Base-by-base conservation (phyloP, 441 rosid species). In the Euphorbia celastroides region DNA sequence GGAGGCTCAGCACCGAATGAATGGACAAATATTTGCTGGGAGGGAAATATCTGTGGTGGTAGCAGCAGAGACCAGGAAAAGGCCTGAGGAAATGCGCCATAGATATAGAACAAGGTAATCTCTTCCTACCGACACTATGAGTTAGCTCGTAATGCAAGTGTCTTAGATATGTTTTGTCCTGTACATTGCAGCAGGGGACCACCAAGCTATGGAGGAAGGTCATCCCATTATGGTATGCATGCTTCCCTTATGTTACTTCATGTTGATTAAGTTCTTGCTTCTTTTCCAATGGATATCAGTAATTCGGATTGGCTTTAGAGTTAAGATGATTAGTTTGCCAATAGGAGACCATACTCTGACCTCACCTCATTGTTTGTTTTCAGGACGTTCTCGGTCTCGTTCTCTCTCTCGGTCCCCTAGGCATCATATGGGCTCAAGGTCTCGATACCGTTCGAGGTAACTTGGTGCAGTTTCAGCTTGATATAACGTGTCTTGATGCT, bases 71-170 rank as follows among this genome's bases (percentile, higher is more conserved):
- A 75, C 89, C 25, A 84, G 99, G 88, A 94, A 94, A 82, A 94
- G 92, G 79, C 99, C 99, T 0, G 97, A 92, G 83, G 98, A 94
- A 75, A 94, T 94, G 98, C 92, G 97, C 32, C 91, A 79, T 0
- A 88, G 83, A 81, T 22, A 84, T 52, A 84, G 93, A 78, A 22
- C 57, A 25, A 84, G 97, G 97, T 90, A 79, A 34, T 34, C 23
- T 34, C 38, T 3, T 10, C 41, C 11, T 58, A 7, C 58, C 27
- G 20, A 25, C 27, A 11, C 41, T 10, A 12, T 51, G 6, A 31
- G 9, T 31, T 41, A 63, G 2, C 63, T 63, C 55, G 55, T 74
- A n/a, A 42, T 7, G 32, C 52, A 44, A 1, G 63, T 19, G 36
- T 64, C 2, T 19, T 36, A 7, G 61, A 30, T 50, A 38, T 68